These are phyloP conservation scores for Aeminium ludgeri DNA, from an alignment of 495 filamentous ascomycete genomes.

Conservation along the genomic window DNA sequence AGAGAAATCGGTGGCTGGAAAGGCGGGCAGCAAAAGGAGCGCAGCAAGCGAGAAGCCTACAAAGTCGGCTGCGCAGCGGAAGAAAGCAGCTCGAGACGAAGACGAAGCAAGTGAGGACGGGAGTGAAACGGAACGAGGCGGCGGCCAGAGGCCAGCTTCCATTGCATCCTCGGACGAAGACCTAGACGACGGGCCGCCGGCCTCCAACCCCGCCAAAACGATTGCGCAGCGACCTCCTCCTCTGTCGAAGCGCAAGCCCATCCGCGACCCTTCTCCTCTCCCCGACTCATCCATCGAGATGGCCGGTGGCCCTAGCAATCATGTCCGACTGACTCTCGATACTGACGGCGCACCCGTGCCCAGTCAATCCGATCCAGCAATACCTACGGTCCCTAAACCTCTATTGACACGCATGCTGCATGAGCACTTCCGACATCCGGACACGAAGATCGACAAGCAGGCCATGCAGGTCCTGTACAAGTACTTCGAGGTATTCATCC, in stretches of 20 bases:
- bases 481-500: conserved; percentile 85
- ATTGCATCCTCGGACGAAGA: conserved; percentile 8
- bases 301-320: not conserved
- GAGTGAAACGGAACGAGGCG: conserved; percentile 4
- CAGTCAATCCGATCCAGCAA: conserved; percentile 11
- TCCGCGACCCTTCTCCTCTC: not conserved
- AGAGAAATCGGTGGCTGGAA: not conserved
- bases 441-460: conserved; percentile 59
- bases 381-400: conserved; percentile 46
- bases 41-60: not conserved
- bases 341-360: not conserved
- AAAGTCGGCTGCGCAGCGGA: not conserved
- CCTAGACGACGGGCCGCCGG: conserved; percentile 9
- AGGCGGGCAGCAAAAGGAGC: not conserved
- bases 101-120: conserved; percentile 5
- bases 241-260: not conserved
- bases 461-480: conserved; percentile 63
- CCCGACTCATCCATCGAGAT: not conserved
- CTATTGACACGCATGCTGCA: conserved; percentile 62
- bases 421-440: conserved; percentile 51
- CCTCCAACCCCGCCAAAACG: not conserved
- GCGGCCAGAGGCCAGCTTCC: not conserved
- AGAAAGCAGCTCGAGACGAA: not conserved
- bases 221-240: not conserved
- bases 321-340: not conserved